These are phyloP conservation scores for Sphagnum tenellum DNA, from an alignment of 225 moss, liverwort and hornwort genomes.

Conservation along the genomic window DNA sequence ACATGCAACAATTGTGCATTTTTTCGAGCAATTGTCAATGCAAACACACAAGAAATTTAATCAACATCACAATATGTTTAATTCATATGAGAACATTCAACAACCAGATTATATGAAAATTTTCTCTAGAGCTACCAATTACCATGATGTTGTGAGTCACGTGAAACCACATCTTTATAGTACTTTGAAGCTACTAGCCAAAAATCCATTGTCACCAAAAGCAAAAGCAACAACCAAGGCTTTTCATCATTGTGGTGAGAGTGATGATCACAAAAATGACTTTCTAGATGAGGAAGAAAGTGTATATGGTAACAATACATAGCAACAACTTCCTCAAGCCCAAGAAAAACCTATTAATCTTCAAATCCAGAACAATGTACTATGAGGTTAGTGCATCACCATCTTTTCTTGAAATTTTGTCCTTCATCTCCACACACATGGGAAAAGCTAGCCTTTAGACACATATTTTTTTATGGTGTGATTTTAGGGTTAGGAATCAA, in stretches of 20 bases:
- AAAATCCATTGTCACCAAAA: neutral
- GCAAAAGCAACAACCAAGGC: slow-evolving; percentile 11
- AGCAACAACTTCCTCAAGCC: neutral
- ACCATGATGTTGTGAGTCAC: neutral
- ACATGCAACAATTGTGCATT: no score
- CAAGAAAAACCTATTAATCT: slow-evolving; percentile 2
- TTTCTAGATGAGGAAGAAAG: slow-evolving; percentile 6
- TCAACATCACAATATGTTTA: no score
- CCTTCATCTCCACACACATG: no score
- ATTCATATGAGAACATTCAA: no score
- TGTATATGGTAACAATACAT: neutral
- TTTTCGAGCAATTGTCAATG: no score
- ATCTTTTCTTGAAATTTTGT: no score
- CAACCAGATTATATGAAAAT: neutral
- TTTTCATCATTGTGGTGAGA: slow-evolving; percentile 11
- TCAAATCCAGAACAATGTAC: slow-evolving; percentile 31
- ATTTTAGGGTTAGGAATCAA: neutral
- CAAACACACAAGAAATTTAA: no score
- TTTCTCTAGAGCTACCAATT: neutral
- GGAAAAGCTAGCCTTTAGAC: no score
- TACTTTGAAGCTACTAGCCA: neutral
- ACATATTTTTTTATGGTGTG: no score
- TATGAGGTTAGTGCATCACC: slow-evolving; percentile 15
- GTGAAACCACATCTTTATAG: neutral
- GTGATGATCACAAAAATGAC: slow-evolving; percentile 12